Evolutionary conservation across 2,329 filamentous ascomycete species (phyloP).

Genomic region (Cercospora sp.): DNA sequence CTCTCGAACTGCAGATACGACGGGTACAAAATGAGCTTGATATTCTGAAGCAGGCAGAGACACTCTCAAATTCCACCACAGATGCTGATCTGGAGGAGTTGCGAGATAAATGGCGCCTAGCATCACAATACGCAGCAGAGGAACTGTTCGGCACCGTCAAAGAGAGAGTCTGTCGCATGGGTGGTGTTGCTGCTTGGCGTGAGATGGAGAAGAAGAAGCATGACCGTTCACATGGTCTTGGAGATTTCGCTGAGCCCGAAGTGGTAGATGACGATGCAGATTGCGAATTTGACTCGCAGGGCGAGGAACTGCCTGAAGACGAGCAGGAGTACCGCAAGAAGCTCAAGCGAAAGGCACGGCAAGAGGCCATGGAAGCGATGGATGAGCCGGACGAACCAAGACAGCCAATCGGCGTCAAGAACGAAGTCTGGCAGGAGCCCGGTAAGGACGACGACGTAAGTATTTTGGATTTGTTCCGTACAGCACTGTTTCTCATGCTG

Average conservation of each 20-base stretch:
- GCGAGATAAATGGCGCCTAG: constrained; percentile 61
- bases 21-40: constrained; percentile 52
- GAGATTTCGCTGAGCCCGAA: constrained; percentile 37
- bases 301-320: constrained; percentile 38
- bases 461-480: constrained; percentile 12
- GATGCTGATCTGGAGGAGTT: constrained; percentile 59
- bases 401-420: constrained; percentile 44
- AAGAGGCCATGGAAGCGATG: constrained; percentile 45
- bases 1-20: constrained; percentile 40
- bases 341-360: constrained; percentile 52
- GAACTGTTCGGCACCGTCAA: constrained; percentile 63
- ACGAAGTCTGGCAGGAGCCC: constrained; percentile 38
- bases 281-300: constrained; percentile 39
- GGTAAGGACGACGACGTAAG: constrained; percentile 46
- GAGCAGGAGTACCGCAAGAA: constrained; percentile 50
- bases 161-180: constrained; percentile 63
- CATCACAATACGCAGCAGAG: constrained; percentile 64
- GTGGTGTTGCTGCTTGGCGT: constrained; percentile 57
- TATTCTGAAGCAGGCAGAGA: constrained; percentile 53
- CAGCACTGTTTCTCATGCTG: constrained; percentile 5
- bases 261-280: constrained; percentile 40
- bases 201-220: constrained; percentile 41
- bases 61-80: constrained; percentile 48
- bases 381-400: constrained; percentile 36
- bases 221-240: constrained; percentile 33